Conservation (phyloP, 1,139 yeast genomes). For the Debaryomyces singareniensis region DNA sequence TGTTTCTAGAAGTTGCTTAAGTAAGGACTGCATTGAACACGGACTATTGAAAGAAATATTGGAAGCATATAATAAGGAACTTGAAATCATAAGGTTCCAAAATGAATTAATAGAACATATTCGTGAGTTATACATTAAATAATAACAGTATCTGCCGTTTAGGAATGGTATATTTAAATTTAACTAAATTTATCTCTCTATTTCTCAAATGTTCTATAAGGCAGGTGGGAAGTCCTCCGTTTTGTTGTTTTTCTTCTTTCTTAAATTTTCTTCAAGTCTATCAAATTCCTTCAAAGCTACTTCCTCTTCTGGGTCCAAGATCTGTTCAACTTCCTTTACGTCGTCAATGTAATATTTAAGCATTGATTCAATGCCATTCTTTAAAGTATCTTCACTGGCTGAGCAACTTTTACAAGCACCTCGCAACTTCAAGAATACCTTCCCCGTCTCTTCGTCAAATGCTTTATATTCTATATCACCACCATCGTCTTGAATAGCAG, state of each 20-base stretch:
- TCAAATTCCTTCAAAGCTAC: constrained; percentile 64
- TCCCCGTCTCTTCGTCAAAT: constrained; percentile 62
- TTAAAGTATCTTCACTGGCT: constrained; percentile 69
- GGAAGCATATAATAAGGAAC: constrained; percentile 16
- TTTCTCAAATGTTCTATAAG: constrained; percentile 12
- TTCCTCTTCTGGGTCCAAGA: constrained; percentile 43
- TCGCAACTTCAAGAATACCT: constrained; percentile 65
- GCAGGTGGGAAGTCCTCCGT: constrained; percentile 22
- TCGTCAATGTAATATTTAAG: constrained; percentile 80
- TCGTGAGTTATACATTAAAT: background rate
- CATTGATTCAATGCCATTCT: constrained; percentile 80
- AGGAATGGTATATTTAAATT: constrained; percentile 3
- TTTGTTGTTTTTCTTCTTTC: constrained; percentile 10
- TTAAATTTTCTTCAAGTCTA: constrained; percentile 47
- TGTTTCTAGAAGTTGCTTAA: constrained; percentile 28
- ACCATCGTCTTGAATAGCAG: constrained; percentile 74
- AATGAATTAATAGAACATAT: constrained; percentile 11
- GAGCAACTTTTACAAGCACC: constrained; percentile 85
- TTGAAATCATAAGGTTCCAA: constrained; percentile 12
- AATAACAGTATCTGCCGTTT: constrained; percentile 6
- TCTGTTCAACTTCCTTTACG: constrained; percentile 69
- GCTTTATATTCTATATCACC: constrained; percentile 73
- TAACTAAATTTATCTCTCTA: constrained; percentile 1
- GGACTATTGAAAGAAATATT: constrained; percentile 33
- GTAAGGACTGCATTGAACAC: constrained; percentile 32